Conservation (phyloP, 768 basidiomycete genomes). For the Pisolithus microcarpus region DNA sequence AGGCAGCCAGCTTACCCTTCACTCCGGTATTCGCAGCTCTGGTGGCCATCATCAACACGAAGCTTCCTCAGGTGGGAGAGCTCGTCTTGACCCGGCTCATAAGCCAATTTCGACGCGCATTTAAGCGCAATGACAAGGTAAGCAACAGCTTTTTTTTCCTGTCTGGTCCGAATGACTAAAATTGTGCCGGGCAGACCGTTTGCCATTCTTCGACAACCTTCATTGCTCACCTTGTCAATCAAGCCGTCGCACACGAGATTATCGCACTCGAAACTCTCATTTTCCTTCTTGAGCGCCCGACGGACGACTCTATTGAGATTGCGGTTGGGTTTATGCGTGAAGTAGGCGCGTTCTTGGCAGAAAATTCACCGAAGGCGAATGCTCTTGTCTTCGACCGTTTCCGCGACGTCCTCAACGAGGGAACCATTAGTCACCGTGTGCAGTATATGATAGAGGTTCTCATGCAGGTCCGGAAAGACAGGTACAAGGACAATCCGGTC, state of each 20-base stretch:
- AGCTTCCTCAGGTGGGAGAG: conserved; percentile 94
- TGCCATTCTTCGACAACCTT: conserved; percentile 93
- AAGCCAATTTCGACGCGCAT: conserved; percentile 90
- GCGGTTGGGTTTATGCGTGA: conserved; percentile 97
- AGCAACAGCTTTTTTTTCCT: conserved; percentile 14
- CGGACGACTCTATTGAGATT: conserved; percentile 97
- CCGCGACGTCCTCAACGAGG: conserved; percentile 94
- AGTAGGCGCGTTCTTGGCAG: conserved; percentile 89
- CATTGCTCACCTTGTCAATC: conserved; percentile 86
- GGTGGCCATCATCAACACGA: conserved; percentile 93
- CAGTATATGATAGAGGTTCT: conserved; percentile 99
- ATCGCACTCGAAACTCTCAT: conserved; percentile 93
- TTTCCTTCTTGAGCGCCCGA: conserved; percentile 90
- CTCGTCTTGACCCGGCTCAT: conserved; percentile 81
- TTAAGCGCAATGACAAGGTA: conserved; percentile 97
- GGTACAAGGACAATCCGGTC: conserved; percentile 97
- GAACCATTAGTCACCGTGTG: conserved; percentile 88
- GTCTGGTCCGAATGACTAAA: not conserved
- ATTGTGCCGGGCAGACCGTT: conserved; percentile 53
- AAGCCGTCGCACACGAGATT: conserved; percentile 88
- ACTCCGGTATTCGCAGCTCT: conserved; percentile 95
- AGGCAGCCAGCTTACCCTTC: conserved; percentile 93
- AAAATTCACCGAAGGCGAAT: conserved; percentile 92
- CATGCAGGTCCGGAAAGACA: conserved; percentile 98
- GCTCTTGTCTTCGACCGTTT: conserved; percentile 95